Conservation (phyloP, 2,329 filamentous ascomycete species). For the Ustilaginoidea virens region DNA sequence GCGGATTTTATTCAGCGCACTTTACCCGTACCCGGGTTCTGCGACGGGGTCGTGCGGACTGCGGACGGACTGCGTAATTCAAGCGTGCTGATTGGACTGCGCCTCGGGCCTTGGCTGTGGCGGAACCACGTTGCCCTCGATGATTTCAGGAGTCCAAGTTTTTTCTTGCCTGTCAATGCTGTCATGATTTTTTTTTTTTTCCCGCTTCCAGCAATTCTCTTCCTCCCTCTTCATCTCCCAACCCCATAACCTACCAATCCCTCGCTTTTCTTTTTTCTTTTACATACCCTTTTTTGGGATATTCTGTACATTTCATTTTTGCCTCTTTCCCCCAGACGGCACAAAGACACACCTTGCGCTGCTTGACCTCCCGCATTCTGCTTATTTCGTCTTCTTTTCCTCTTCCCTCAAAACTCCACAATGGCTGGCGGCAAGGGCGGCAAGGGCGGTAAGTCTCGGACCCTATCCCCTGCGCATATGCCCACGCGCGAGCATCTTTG, state of each 20-base stretch:
- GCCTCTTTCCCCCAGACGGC: conserved; percentile 14
- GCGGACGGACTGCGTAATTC: conserved; percentile 18
- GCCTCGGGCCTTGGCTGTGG: conserved; percentile 18
- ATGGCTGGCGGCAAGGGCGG: too few relatives aligned
- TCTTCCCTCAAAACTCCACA: conserved; percentile 21
- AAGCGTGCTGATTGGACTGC: conserved; percentile 20
- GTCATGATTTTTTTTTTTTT: conserved; percentile 24
- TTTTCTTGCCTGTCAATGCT: conserved; percentile 16
- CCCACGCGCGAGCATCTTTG: too few relatives aligned
- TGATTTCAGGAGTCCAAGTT: background rate
- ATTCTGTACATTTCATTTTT: too few relatives aligned
- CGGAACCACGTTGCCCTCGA: conserved; percentile 7
- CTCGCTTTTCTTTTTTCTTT: conserved; percentile 1
- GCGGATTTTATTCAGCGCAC: too few relatives aligned
- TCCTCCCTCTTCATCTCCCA: conserved; percentile 6
- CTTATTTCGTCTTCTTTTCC: conserved; percentile 2
- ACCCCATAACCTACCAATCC: conserved; percentile 1
- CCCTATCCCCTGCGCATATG: background rate
- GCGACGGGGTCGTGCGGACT: too few relatives aligned
- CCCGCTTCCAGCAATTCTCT: conserved; percentile 5
- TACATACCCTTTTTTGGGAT: background rate
- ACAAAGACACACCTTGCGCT: too few relatives aligned
- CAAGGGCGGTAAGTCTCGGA: conserved; percentile 25
- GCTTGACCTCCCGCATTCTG: too few relatives aligned
- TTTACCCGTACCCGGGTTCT: too few relatives aligned